phyloP scores from a whole-genome alignment of 1,139 yeast genomes.

The Pneumocystis carinii region DNA sequence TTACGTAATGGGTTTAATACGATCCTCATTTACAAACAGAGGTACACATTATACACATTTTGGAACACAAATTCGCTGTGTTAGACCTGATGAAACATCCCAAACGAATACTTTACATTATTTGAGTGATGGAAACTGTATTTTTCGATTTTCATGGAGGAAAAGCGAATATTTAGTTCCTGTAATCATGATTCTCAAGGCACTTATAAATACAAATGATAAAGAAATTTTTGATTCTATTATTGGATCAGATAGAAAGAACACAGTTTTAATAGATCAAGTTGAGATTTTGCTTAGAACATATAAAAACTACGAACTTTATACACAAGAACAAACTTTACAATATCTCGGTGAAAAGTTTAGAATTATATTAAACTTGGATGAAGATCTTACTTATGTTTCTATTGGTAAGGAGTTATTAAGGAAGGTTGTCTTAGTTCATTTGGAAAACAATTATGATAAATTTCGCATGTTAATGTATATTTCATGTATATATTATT shows the following conservation, averaged over 20 bases:
- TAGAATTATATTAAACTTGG: conserved; percentile 79
- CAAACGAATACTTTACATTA: conserved; percentile 94
- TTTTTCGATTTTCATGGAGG: conserved; percentile 93
- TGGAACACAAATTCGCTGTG: conserved; percentile 90
- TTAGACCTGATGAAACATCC: conserved; percentile 92
- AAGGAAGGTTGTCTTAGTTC: conserved; percentile 75
- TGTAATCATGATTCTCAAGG: conserved; percentile 81
- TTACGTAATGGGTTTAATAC: conserved; percentile 92
- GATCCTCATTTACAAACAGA: conserved; percentile 88
- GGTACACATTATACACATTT: conserved; percentile 78
- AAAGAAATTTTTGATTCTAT: conserved; percentile 92
- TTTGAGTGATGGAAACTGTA: conserved; percentile 87
- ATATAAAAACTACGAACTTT: conserved; percentile 63
- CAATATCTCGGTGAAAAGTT: conserved; percentile 93
- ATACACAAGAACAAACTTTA: conserved; percentile 72
- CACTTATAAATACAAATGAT: conserved; percentile 78
- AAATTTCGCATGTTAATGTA: conserved; percentile 64
- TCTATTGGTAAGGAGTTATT: conserved; percentile 84
- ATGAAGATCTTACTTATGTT: conserved; percentile 74
- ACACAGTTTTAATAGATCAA: conserved; percentile 95
- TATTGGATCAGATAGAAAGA: conserved; percentile 71
- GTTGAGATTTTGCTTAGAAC: conserved; percentile 80
- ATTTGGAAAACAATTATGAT: conserved; percentile 54
- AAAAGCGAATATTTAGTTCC: conserved; percentile 92
- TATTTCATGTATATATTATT: neutral